A percentile compares a stretch with the other conserved stretches of the same genome.
These are phyloP conservation scores for Fusarium avenaceum DNA, from an alignment of 2,329 filamentous ascomycete species.

Conservation along the genomic window DNA sequence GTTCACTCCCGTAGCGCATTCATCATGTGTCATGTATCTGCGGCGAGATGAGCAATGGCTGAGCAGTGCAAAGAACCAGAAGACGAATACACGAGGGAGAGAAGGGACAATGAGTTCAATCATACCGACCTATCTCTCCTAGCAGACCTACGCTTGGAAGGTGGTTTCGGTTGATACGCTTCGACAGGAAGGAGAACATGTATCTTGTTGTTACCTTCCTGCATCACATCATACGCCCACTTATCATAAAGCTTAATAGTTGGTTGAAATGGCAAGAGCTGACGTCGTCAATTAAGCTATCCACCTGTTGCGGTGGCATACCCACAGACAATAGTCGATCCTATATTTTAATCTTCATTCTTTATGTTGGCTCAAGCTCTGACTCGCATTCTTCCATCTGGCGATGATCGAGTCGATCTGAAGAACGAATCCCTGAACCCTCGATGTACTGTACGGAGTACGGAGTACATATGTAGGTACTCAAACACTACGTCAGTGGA, in stretches of 20 bases:
- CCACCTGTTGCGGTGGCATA: background rate
- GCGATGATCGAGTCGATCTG: constrained; percentile 19
- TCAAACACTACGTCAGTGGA: constrained; percentile 22
- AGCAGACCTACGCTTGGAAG: background rate
- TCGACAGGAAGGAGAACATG: constrained; percentile 9
- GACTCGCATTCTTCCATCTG: constrained; percentile 24
- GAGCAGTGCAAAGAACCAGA: background rate
- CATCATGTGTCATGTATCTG: constrained; percentile 8
- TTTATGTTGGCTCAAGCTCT: constrained; percentile 7
- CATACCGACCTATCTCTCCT: background rate
- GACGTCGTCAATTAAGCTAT: constrained; percentile 17
- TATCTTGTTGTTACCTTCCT: constrained; percentile 1
- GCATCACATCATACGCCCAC: constrained; percentile 1
- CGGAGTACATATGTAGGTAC: background rate
- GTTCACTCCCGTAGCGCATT: background rate
- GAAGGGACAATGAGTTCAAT: background rate
- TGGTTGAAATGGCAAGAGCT: constrained; percentile 11
- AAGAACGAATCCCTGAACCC: background rate
- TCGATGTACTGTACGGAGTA: background rate
- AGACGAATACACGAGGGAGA: constrained; percentile 5
- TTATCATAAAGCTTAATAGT: background rate
- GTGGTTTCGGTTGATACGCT: background rate
- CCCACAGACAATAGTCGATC: constrained; percentile 5
- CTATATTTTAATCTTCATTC: background rate
- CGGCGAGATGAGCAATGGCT: constrained; percentile 15